Conservation (phyloP, 345 rosid genomes). For the Pistacia atlantica region DNA sequence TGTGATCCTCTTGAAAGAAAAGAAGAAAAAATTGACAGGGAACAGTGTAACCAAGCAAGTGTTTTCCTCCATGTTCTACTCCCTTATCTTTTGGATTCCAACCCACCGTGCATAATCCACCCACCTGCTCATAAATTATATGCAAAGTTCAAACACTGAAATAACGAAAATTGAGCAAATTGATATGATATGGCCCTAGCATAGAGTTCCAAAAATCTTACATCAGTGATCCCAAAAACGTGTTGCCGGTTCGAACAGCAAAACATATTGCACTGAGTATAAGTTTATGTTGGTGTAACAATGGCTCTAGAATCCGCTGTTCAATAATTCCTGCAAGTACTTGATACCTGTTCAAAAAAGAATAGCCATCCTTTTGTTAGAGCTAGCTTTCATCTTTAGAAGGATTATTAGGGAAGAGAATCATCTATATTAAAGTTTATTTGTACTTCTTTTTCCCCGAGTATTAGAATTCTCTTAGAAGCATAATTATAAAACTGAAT, state of each 20-base stretch:
- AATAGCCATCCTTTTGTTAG: neutral
- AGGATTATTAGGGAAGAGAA: neutral
- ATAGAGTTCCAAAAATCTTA: constrained; percentile 31
- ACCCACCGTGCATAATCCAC: constrained; percentile 69
- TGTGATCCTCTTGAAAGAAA: no score
- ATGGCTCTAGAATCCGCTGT: constrained; percentile 71
- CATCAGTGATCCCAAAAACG: constrained; percentile 78
- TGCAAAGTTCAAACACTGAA: neutral
- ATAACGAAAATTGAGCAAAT: neutral
- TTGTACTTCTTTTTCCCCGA: no score
- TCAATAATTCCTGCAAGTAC: constrained; percentile 79
- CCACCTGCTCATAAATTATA: constrained; percentile 54
- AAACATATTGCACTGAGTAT: constrained; percentile 63
- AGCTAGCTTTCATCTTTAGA: neutral
- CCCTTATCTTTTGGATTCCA: constrained; percentile 55
- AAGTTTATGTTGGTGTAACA: constrained; percentile 60
- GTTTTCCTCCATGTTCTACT: constrained; percentile 13
- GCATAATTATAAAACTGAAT: neutral
- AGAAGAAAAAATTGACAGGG: no score
- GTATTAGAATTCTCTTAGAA: no score
- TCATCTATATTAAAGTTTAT: no score
- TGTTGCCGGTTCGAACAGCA: constrained; percentile 78
- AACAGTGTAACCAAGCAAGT: no score
- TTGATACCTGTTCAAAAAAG: constrained; percentile 59
- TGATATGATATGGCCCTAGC: neutral